Conservation (phyloP, 2,329 filamentous ascomycete species). For the Talaromyces sp. region DNA sequence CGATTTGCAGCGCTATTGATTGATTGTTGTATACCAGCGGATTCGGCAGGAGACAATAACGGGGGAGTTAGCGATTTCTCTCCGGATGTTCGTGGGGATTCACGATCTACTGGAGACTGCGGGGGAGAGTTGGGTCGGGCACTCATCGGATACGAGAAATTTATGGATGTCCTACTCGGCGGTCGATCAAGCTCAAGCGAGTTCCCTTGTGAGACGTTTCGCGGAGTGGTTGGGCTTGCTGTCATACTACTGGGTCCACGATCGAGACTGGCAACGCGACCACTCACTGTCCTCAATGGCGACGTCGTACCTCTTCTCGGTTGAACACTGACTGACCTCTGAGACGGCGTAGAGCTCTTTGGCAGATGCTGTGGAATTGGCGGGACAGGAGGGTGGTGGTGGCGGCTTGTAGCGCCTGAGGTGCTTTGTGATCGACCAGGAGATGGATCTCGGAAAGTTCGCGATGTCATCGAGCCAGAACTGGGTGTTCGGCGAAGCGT, state of each 20-base stretch:
- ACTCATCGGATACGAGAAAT: slow-evolving; percentile 45
- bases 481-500: slow-evolving; percentile 62
- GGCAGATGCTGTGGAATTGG: slow-evolving; percentile 55
- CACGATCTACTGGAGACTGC: slow-evolving; percentile 19
- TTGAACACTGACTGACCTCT: slow-evolving; percentile 49
- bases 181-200: slow-evolving; percentile 36
- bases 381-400: slow-evolving; percentile 66
- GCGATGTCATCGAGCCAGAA: slow-evolving; percentile 77
- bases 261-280: slow-evolving; percentile 40
- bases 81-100: slow-evolving; percentile 14
- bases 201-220: slow-evolving; percentile 21
- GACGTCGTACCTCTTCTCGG: slow-evolving; percentile 43
- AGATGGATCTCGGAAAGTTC: slow-evolving; percentile 77
- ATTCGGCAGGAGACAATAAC: slow-evolving; percentile 21
- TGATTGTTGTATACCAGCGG: slow-evolving; percentile 18
- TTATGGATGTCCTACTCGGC: slow-evolving; percentile 42
- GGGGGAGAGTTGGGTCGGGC: slow-evolving; percentile 39
- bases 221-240: slow-evolving; percentile 17
- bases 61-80: slow-evolving; percentile 18
- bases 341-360: slow-evolving; percentile 25
- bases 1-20: slow-evolving; percentile 24
- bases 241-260: slow-evolving; percentile 19
- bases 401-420: slow-evolving; percentile 44
- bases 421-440: slow-evolving; percentile 45
- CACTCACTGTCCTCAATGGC: slow-evolving; percentile 35